Base-by-base conservation (phyloP, 139 green algal genomes). In the Chlamydomonas schloesseri region DNA sequence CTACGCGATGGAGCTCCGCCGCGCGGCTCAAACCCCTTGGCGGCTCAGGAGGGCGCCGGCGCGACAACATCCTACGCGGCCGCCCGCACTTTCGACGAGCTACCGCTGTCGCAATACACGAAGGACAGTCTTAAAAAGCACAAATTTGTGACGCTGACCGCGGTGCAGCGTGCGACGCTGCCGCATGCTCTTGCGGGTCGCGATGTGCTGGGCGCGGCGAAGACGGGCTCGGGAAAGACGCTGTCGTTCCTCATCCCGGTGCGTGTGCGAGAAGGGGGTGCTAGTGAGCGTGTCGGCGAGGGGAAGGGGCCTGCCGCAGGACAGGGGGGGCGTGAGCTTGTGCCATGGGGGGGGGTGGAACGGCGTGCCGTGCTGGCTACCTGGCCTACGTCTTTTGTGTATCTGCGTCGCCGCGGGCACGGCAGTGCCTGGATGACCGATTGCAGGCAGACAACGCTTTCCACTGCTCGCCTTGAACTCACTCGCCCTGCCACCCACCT, bases 201-300 rank as follows among this genome's bases (percentile, higher is more conserved):
- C 0, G 98, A 99, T 75, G 90, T 99, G 14, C 91, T 99, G 57
- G 98, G 98, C 28, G 98, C 98, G 3, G 98, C 98, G 17, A 99
- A 99, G 86, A 99, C 98, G 4, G 98, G 98, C n/a, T 98, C 90
- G 24, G 97, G 97, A 57, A 99, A 99, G 91, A 99, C 98, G 2
- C 90, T 99, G 26, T 91, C 96, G 14, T 99, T 99, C 89, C 81
- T 99, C 18, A 92, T 99, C 14, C 97, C 98, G 46, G 92, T 98
- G 64, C 42, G 42, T 50, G 42, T n/a, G n/a, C n/a, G n/a, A n/a
- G n/a, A n/a, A n/a, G n/a, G n/a, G n/a, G n/a, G n/a, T n/a, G n/a
- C n/a, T n/a, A n/a, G n/a, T n/a, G n/a, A n/a, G n/a, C n/a, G n/a
- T n/a, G n/a, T n/a, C n/a, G n/a, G n/a, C n/a, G n/a, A n/a, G n/a